These are phyloP conservation scores for Diaporthe caulivora DNA, from an alignment of 2,329 filamentous ascomycete genomes.

Conservation along the genomic window DNA sequence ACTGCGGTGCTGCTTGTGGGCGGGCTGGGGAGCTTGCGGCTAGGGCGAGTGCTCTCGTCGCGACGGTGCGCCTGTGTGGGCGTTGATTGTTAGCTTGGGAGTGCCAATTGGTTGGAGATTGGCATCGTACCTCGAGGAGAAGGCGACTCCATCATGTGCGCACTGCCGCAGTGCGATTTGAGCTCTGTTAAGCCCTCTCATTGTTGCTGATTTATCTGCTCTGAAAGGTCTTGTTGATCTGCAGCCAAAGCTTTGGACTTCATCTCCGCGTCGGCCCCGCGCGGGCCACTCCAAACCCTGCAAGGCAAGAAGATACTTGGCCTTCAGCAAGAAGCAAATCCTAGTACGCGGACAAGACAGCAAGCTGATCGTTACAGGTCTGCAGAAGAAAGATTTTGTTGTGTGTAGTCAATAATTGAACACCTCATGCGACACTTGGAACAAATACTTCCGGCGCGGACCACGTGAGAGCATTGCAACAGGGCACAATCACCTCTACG, in stretches of 20 bases:
- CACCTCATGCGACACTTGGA: background rate
- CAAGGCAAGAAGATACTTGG: background rate
- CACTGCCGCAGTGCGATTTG: conserved; percentile 31
- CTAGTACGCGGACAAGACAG: background rate
- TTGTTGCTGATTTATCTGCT: conserved; percentile 9
- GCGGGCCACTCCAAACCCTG: conserved; percentile 8
- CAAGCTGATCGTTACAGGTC: too few species aligned
- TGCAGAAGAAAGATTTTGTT: too few species aligned
- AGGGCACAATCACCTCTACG: background rate
- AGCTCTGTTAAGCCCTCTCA: conserved; percentile 35
- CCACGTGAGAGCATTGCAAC: background rate
- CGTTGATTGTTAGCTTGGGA: conserved; percentile 10
- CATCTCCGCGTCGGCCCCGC: conserved; percentile 26
- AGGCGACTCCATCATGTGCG: background rate
- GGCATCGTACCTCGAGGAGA: background rate
- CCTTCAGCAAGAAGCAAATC: background rate
- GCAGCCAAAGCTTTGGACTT: background rate
- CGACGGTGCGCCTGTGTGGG: conserved; percentile 8
- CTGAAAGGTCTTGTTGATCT: background rate
- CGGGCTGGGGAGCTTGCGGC: conserved; percentile 17
- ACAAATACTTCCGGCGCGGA: background rate
- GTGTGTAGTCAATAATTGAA: rapidly evolving
- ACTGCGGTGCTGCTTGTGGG: background rate
- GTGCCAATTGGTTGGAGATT: background rate
- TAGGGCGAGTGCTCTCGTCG: conserved; percentile 9